Conservation (phyloP, 2,329 filamentous ascomycete species). For the Beauveria varroae region DNA sequence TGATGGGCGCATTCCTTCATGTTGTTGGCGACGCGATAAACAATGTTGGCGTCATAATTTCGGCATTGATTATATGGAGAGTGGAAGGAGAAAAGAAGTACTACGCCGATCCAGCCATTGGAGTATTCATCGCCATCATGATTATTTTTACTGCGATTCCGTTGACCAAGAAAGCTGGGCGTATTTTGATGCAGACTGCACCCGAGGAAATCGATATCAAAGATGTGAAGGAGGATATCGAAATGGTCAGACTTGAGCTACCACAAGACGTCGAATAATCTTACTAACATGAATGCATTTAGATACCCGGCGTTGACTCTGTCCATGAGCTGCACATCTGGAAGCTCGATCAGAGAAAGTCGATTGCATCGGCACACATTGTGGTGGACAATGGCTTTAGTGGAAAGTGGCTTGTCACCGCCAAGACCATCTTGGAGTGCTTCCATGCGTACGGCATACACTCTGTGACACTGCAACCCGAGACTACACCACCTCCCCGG, state of each 20-base stretch:
- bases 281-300: slow-evolving; percentile 12
- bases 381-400: slow-evolving; percentile 52
- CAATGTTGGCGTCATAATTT: slow-evolving; percentile 67
- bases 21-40: slow-evolving; percentile 67
- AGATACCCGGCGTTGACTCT: slow-evolving; percentile 59
- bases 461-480: slow-evolving; percentile 63
- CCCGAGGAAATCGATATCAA: slow-evolving; percentile 51
- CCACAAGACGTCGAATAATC: background rate
- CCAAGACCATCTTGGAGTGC: slow-evolving; percentile 57
- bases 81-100: slow-evolving; percentile 48
- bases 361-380: slow-evolving; percentile 62
- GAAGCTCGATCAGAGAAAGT: slow-evolving; percentile 63
- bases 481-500: slow-evolving; percentile 26
- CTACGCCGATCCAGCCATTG: slow-evolving; percentile 65
- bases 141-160: slow-evolving; percentile 59
- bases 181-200: slow-evolving; percentile 60
- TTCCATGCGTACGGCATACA: slow-evolving; percentile 69
- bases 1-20: slow-evolving; percentile 64
- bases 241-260: slow-evolving; percentile 38
- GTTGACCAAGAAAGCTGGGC: slow-evolving; percentile 53
- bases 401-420: slow-evolving; percentile 50
- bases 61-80: slow-evolving; percentile 63
- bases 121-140: slow-evolving; percentile 65
- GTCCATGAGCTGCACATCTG: slow-evolving; percentile 70
- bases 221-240: slow-evolving; percentile 61